These are phyloP conservation scores for Coriaria nepalensis DNA, from an alignment of 306 rosid species.

Conservation along the genomic window DNA sequence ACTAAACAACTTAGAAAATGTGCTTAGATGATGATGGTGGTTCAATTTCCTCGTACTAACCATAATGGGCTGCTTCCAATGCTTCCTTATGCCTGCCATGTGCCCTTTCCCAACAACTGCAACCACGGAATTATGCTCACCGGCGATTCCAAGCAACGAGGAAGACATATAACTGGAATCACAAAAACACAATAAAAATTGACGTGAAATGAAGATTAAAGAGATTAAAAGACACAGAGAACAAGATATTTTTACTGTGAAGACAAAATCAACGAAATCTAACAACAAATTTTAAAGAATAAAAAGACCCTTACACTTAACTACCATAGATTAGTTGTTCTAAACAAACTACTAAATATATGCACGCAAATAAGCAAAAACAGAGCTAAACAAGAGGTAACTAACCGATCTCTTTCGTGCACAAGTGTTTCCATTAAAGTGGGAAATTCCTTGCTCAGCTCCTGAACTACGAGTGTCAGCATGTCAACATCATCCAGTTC, in stretches of 20 bases:
- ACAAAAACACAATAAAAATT: slow-evolving; percentile 5
- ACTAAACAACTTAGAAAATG: no score
- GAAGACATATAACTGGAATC: slow-evolving; percentile 73
- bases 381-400: slow-evolving; percentile 13
- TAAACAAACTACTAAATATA: no score
- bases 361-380: neutral
- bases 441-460: slow-evolving; percentile 83
- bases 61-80: slow-evolving; percentile 80
- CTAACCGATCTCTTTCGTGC: slow-evolving; percentile 88
- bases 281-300: neutral
- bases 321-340: no score
- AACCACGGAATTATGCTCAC: slow-evolving; percentile 51
- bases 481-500: slow-evolving; percentile 84
- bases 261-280: neutral
- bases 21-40: no score
- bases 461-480: slow-evolving; percentile 85
- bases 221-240: neutral
- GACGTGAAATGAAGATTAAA: neutral
- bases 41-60: slow-evolving; percentile 20
- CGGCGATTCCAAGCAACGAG: slow-evolving; percentile 50
- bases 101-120: slow-evolving; percentile 97
- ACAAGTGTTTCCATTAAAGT: slow-evolving; percentile 92
- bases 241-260: neutral
- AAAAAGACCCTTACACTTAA: no score
- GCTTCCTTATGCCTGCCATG: slow-evolving; percentile 72